Evolutionary conservation across 2,329 filamentous ascomycete species (phyloP).

Genomic region (Alternaria sp.): DNA sequence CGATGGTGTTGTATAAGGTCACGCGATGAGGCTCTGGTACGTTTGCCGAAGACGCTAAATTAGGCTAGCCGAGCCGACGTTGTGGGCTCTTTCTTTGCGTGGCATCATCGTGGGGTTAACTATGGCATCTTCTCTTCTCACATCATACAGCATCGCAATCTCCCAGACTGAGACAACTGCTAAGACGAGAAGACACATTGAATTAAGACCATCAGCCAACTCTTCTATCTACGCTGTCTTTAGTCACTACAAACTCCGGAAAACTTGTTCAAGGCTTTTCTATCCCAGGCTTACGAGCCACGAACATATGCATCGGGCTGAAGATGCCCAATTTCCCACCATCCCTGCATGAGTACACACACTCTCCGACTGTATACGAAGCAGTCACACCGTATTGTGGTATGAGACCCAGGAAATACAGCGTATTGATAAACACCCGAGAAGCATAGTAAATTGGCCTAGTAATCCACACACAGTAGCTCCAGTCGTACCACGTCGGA

Average conservation of each 20-base stretch:
- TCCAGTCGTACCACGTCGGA: conserved; percentile 2
- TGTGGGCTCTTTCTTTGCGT: not conserved
- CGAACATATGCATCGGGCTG: not conserved
- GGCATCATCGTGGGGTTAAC: not conserved
- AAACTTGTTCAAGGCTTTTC: not conserved
- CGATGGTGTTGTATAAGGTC: not conserved
- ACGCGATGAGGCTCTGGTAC: conserved; percentile 8
- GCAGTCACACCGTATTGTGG: not conserved
- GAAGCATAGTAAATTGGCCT: not conserved
- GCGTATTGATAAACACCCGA: not conserved
- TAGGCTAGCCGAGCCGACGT: conserved; percentile 14
- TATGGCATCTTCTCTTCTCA: not conserved
- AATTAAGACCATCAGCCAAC: not conserved
- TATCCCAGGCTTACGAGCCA: not conserved
- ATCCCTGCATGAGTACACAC: not conserved
- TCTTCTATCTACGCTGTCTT: not conserved
- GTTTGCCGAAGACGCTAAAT: conserved; percentile 9
- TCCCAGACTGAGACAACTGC: not conserved
- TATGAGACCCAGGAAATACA: not conserved
- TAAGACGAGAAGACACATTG: not conserved
- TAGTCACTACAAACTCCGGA: not conserved
- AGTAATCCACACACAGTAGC: not conserved
- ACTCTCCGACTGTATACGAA: not conserved
- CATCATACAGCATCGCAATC: not conserved
- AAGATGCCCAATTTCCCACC: not conserved